Evolutionary conservation across 768 basidiomycete species (phyloP), one percentile per base, ranked within the genome.

Genomic region (Imleria badia): DNA sequence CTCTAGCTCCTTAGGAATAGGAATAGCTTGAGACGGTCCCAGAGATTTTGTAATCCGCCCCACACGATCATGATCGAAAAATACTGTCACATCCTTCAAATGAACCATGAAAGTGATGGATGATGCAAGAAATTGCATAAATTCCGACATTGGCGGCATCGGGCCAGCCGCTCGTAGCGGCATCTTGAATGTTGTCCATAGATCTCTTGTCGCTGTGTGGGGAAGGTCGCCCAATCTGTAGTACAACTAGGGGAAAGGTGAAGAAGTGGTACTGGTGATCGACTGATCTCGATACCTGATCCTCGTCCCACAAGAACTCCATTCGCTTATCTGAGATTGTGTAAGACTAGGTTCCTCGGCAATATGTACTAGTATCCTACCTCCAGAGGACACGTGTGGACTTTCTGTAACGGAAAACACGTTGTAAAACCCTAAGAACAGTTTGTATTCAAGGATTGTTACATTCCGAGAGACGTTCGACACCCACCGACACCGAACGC

Each of bases 81-180:
- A 91, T 20, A 98, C 81, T 58, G 81, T 84, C 48, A 97, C 83
- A 66, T 85, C 78, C 14, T 75, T 74, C 8, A 98, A 78, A 56
- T 84, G 78, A 3, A 79, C 74, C 87, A 96, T 97, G 73, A 98
- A 98, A 0, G 93, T 93, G 46, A 98, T 85, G 1, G 89, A 91
- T 6, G 93, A 93, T 23, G 86, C 79, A 20, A 98, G 78, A 69
- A 98, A 97, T 19, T 89, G 83, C n/a, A 88, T 83, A 56, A 98
- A 85, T 58, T 96, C 91, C 53, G 91, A 88, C 6, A 87, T 78
- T 26, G 81, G 76, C 1, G 91, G 91, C 46, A 94, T 85, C 0
- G 89, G 81, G 2, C 77, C 73, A 3, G 85, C 81, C 62, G 94
- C 88, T 39, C 95, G 81, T 1, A 96, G 78, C 5, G 78, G 76